These are phyloP conservation scores for Leersia perrieri DNA, from an alignment of 176 grass and related monocot species.

Conservation along the genomic window DNA sequence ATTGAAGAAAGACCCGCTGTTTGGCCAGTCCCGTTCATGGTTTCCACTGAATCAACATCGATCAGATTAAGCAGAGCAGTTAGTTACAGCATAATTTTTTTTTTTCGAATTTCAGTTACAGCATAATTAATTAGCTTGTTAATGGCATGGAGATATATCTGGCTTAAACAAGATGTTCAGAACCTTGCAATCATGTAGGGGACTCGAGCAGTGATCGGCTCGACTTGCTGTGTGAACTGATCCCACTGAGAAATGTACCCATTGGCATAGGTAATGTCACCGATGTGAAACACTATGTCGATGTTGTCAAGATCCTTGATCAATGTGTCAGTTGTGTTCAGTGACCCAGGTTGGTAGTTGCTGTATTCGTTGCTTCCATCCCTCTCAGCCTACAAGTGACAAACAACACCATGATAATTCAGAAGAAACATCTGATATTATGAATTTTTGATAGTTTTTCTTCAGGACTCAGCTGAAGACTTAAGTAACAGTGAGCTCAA, in stretches of 20 bases:
- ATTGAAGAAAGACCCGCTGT: conserved; percentile 71
- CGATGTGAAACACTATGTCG: conserved; percentile 83
- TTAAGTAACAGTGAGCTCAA: neutral
- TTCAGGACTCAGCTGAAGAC: neutral
- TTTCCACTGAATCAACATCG: conserved; percentile 60
- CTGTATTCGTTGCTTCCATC: conserved; percentile 85
- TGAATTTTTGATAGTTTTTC: neutral
- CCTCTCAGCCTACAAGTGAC: conserved; percentile 60
- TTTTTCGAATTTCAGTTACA: no score
- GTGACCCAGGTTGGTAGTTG: conserved; percentile 79
- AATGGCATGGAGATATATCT: neutral
- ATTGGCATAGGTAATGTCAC: conserved; percentile 82
- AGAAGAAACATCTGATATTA: neutral
- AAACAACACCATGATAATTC: neutral
- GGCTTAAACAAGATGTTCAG: neutral
- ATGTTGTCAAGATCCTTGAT: conserved; percentile 84
- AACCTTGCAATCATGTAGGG: conserved; percentile 96
- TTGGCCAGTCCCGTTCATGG: conserved; percentile 81
- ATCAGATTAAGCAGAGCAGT: neutral
- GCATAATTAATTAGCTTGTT: neutral
- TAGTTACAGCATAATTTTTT: no score
- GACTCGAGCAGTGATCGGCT: conserved; percentile 73
- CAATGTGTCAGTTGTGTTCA: conserved; percentile 76
- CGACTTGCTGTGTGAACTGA: conserved; percentile 88
- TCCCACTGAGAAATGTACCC: conserved; percentile 97